These are phyloP conservation scores for Eutypella sp. DNA, from an alignment of 2,329 filamentous ascomycete genomes.

Conservation along the genomic window DNA sequence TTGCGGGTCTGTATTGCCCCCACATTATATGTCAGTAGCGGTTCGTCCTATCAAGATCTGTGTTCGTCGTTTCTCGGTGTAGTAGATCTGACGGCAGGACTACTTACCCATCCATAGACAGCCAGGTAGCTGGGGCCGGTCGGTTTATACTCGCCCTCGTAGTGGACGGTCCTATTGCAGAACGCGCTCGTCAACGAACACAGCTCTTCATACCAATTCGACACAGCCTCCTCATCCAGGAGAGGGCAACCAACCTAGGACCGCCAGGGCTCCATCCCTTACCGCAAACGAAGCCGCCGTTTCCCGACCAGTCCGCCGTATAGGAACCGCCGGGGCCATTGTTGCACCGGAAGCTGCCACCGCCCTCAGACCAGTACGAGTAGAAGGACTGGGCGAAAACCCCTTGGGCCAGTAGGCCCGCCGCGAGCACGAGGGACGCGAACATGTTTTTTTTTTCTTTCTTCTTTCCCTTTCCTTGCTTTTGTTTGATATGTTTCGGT, in stretches of 20 bases:
- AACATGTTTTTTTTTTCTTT: conserved; percentile 1
- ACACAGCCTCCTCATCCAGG: not conserved
- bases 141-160: conserved; percentile 31
- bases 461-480: too few relatives aligned
- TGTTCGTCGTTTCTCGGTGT: not conserved
- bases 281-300: conserved; percentile 51
- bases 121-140: conserved; percentile 43
- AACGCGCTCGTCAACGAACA: not conserved
- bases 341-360: conserved; percentile 34
- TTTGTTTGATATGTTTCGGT: too few relatives aligned
- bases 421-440: conserved; percentile 1
- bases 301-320: conserved; percentile 37
- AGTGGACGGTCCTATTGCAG: conserved; percentile 26
- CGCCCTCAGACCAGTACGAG: conserved; percentile 39
- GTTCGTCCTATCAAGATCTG: too few relatives aligned
- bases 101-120: conserved; percentile 46
- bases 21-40: too few relatives aligned
- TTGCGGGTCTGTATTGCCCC: conserved; percentile 20
- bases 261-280: conserved; percentile 55
- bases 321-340: conserved; percentile 38
- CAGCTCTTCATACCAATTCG: not conserved
- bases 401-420: conserved; percentile 5
- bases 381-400: conserved; percentile 33
- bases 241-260: conserved; percentile 34
- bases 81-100: conserved; percentile 27